These are phyloP conservation scores for Globisporangium viniferum DNA, from an alignment of 352 stramenopile genomes.

Conservation along the genomic window DNA sequence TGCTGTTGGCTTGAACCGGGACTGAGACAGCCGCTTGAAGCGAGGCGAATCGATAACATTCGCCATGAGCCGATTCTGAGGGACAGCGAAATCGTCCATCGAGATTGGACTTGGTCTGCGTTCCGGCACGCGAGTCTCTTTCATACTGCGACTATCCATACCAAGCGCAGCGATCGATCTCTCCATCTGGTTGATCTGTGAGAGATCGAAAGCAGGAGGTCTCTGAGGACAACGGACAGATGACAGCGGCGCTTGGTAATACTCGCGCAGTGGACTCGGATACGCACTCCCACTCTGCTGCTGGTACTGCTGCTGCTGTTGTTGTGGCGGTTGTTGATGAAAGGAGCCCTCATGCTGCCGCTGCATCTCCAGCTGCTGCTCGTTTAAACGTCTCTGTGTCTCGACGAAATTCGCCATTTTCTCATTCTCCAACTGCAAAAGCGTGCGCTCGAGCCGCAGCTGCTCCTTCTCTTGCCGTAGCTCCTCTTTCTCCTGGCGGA, in stretches of 20 bases:
- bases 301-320: conserved; percentile 16
- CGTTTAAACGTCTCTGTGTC: conserved; percentile 50
- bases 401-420: conserved; percentile 64
- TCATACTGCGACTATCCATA: conserved; percentile 2
- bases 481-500: conserved; percentile 68
- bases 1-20: conserved; percentile 15
- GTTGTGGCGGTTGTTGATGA: conserved; percentile 20
- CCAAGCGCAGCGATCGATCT: conserved; percentile 14
- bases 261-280: conserved; percentile 2
- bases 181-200: conserved; percentile 18
- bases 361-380: conserved; percentile 50
- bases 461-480: conserved; percentile 67
- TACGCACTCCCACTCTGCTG: neutral
- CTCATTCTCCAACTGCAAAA: conserved; percentile 77
- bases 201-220: conserved; percentile 14
- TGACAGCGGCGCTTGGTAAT: neutral
- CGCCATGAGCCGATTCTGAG: conserved; percentile 22
- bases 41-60: conserved; percentile 35
- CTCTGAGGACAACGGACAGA: conserved; percentile 9
- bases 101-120: conserved; percentile 50
- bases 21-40: conserved; percentile 38
- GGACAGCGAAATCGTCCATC: conserved; percentile 57
- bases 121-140: conserved; percentile 17
- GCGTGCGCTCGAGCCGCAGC: conserved; percentile 57
- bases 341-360: neutral